Percentiles rank a stretch among this genome's conserved stretches.
Evolutionary conservation across 2,329 filamentous ascomycete genomes (phyloP).

Genomic region (Cercospora brassicicola): DNA sequence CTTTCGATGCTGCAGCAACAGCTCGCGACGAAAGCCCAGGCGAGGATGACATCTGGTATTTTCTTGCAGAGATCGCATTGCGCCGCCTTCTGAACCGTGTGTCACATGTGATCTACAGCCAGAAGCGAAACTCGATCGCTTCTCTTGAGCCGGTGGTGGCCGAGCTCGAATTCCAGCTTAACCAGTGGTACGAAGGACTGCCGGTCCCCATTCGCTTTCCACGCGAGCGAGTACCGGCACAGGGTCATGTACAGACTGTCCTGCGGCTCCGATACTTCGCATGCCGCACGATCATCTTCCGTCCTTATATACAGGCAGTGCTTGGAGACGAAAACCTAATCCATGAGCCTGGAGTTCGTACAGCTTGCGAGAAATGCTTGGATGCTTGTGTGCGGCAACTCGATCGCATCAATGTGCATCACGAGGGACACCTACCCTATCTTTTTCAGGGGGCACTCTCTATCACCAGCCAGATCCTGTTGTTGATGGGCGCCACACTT

Average conservation of each 20-base stretch:
- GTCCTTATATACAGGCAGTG: constrained; percentile 78
- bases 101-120: constrained; percentile 35
- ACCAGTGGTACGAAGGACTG: constrained; percentile 80
- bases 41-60: constrained; percentile 81
- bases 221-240: constrained; percentile 64
- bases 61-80: constrained; percentile 77
- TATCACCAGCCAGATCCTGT: constrained; percentile 76
- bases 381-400: constrained; percentile 78
- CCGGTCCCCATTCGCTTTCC: constrained; percentile 75
- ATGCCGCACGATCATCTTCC: constrained; percentile 82
- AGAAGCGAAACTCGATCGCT: constrained; percentile 64
- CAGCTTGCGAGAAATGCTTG: constrained; percentile 77
- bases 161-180: constrained; percentile 78
- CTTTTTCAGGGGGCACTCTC: constrained; percentile 82
- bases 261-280: constrained; percentile 78
- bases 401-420: constrained; percentile 75
- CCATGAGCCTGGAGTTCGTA: constrained; percentile 69
- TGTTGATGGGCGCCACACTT: constrained; percentile 84
- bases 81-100: constrained; percentile 62
- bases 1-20: constrained; percentile 63
- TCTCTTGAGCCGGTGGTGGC: constrained; percentile 75
- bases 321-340: constrained; percentile 73
- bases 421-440: constrained; percentile 81
- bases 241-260: constrained; percentile 76
- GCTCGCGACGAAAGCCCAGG: constrained; percentile 44